Base-by-base conservation (phyloP, 164 flowering plant genomes). In the Santalum album region DNA sequence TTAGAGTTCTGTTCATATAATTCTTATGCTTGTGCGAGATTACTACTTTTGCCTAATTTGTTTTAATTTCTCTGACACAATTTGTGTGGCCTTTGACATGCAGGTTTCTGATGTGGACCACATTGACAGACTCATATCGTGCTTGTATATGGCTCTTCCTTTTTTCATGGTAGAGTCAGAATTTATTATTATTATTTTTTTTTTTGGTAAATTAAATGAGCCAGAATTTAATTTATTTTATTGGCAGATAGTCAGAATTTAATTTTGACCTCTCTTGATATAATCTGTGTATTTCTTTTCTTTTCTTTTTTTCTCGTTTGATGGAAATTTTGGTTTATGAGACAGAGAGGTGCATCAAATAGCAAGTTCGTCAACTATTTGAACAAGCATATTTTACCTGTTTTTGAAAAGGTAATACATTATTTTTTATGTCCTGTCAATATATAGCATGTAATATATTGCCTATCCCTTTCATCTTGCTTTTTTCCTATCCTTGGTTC, bases 261-360 rank as follows among this genome's bases (percentile, higher is more conserved):
- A n/a, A n/a, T n/a, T n/a, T n/a, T n/a, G n/a, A n/a, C n/a, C n/a
- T n/a, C n/a, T n/a, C n/a, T n/a, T n/a, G n/a, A n/a, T n/a, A n/a
- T n/a, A n/a, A n/a, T n/a, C n/a, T n/a, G n/a, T n/a, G n/a, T n/a
- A n/a, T n/a, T n/a, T n/a, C n/a, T n/a, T n/a, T n/a, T n/a, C n/a
- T n/a, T n/a, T n/a, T n/a, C n/a, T n/a, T n/a, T n/a, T n/a, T n/a
- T n/a, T n/a, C n/a, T 40, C 54, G 15, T 42, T 46, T 9, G 18
- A 43, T 12, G 21, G 23, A 45, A 26, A 2, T 10, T 45, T 43
- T 42, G 10, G 17, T 50, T 25, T 25, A 11, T 25, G 29, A 34
- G 12, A n/a, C 75, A 92, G 99, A 77, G 91, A 59, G 99, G 97
- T 78, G 97, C 90, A 54, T 81, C 99, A 49, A 84, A 86, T 60